A percentile compares a stretch with the other conserved stretches of the same genome.
phyloP scores from a whole-genome alignment of 2,329 filamentous ascomycete species.

The Simplicillium aogashimaense region DNA sequence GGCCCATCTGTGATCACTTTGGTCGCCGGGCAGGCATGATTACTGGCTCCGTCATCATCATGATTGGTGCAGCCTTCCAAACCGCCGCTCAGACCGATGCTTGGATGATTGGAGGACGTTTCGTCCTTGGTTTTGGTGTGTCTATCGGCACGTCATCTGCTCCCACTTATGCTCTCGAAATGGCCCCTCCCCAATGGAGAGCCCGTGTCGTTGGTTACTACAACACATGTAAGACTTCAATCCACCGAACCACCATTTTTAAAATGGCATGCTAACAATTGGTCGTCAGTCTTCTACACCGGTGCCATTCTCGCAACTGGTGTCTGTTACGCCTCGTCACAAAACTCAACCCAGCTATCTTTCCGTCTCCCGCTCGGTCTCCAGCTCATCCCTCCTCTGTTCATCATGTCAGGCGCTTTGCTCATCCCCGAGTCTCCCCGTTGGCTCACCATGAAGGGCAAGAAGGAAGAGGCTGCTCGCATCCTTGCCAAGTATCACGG shows the following conservation, averaged over 20 bases:
- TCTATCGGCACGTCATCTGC: constrained; percentile 28
- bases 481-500: constrained; percentile 25
- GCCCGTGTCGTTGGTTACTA: constrained; percentile 29
- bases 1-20: constrained; percentile 28
- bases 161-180: constrained; percentile 32
- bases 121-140: constrained; percentile 44
- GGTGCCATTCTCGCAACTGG: constrained; percentile 45
- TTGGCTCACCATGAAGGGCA: constrained; percentile 27
- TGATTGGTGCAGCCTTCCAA: constrained; percentile 28
- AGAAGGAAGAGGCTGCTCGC: constrained; percentile 20
- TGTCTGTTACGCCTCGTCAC: constrained; percentile 38
- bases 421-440: constrained; percentile 32
- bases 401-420: constrained; percentile 21
- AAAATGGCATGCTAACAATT: not conserved
- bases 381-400: constrained; percentile 25
- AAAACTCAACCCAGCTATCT: constrained; percentile 20
- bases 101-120: constrained; percentile 38
- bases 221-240: constrained; percentile 22
- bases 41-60: constrained; percentile 25
- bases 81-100: constrained; percentile 23
- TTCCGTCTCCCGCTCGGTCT: constrained; percentile 27
- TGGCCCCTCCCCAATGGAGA: constrained; percentile 43
- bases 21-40: constrained; percentile 32
- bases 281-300: constrained; percentile 22
- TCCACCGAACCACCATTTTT: not conserved